phyloP scores from a whole-genome alignment of 768 basidiomycete species.

The Suillus paluster region DNA sequence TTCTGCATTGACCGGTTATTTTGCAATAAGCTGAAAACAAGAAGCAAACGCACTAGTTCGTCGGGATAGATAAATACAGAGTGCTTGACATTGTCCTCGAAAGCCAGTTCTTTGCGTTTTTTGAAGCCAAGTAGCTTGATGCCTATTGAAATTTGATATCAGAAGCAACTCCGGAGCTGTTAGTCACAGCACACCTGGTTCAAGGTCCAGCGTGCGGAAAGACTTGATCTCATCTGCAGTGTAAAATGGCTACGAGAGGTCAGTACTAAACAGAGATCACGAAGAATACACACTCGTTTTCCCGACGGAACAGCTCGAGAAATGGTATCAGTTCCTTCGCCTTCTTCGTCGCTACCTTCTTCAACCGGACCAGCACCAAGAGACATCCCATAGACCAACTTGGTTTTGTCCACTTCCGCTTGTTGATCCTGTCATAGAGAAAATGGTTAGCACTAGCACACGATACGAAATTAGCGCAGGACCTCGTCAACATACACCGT shows the following conservation, averaged over 20 bases:
- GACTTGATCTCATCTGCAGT: constrained; percentile 81
- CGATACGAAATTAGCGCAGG: neutral
- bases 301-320: constrained; percentile 53
- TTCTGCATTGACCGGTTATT: constrained; percentile 41
- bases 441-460: constrained; percentile 9
- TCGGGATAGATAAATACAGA: constrained; percentile 91
- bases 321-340: constrained; percentile 42
- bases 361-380: constrained; percentile 41
- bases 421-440: constrained; percentile 30
- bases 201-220: constrained; percentile 80
- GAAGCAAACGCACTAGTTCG: constrained; percentile 63
- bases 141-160: constrained; percentile 43
- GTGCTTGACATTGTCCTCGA: constrained; percentile 94
- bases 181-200: constrained; percentile 58
- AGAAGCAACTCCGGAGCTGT: neutral
- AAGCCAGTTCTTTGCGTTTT: constrained; percentile 62
- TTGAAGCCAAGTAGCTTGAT: constrained; percentile 96
- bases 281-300: constrained; percentile 47
- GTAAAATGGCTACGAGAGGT: constrained; percentile 68
- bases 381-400: constrained; percentile 36
- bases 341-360: constrained; percentile 36
- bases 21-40: neutral
- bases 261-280: constrained; percentile 5
- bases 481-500: constrained; percentile 81
- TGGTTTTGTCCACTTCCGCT: constrained; percentile 28